These are phyloP conservation scores for Fusarium kyushuense DNA, from an alignment of 2,329 filamentous ascomycete species.

Conservation along the genomic window DNA sequence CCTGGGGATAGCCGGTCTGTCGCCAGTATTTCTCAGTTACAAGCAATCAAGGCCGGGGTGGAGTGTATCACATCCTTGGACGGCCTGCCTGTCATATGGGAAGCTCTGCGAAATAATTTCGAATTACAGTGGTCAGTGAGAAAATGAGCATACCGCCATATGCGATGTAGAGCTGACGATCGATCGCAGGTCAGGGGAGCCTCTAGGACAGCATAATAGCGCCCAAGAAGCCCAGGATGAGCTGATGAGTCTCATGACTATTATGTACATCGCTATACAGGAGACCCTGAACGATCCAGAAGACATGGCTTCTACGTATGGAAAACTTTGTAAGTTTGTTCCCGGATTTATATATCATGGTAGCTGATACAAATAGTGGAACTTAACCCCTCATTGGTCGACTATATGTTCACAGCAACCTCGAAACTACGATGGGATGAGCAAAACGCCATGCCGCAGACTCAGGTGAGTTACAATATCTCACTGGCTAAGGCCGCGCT, in stretches of 20 bases:
- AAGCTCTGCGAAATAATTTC: conserved; percentile 62
- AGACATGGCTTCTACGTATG: conserved; percentile 60
- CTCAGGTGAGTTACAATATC: conserved; percentile 62
- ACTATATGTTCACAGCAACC: conserved; percentile 77
- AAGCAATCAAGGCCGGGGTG: conserved; percentile 68
- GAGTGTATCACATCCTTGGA: conserved; percentile 63
- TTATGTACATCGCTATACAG: conserved; percentile 72
- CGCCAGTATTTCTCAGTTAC: conserved; percentile 68
- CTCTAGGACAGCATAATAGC: conserved; percentile 54
- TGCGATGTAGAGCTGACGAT: conserved; percentile 46
- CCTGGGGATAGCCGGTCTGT: conserved; percentile 60
- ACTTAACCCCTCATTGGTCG: conserved; percentile 75
- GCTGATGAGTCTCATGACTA: conserved; percentile 72
- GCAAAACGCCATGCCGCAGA: conserved; percentile 70
- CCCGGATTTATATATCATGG: background rate
- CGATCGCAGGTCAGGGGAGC: conserved; percentile 60
- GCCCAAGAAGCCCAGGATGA: conserved; percentile 69
- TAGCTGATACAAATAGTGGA: conserved; percentile 56
- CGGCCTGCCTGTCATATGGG: conserved; percentile 65
- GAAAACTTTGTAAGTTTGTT: conserved; percentile 63
- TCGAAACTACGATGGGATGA: conserved; percentile 80
- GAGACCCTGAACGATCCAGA: conserved; percentile 65
- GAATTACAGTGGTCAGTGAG: conserved; percentile 64
- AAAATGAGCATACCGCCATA: background rate
- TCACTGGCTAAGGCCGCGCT: conserved; percentile 19